Evolutionary conservation across 164 flowering plant genomes (phyloP).

Genomic region (Berberis thunbergii): DNA sequence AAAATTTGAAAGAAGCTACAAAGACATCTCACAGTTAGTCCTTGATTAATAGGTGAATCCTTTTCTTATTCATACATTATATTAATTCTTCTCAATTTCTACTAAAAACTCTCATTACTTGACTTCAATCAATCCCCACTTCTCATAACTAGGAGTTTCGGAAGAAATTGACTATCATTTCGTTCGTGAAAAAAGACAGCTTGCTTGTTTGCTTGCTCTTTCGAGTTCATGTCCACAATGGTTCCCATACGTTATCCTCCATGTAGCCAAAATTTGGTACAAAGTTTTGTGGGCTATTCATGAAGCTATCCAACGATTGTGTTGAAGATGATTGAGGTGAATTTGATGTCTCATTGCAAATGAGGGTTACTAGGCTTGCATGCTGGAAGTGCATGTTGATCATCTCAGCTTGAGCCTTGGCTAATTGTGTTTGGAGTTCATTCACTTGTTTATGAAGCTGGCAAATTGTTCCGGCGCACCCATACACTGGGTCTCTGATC

Average conservation of each 20-base stretch:
- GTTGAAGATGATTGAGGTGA: slow-evolving; percentile 10
- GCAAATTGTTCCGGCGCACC: slow-evolving; percentile 62
- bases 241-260: slow-evolving; percentile 34
- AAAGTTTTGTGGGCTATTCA: slow-evolving; percentile 1
- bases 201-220: too few species aligned
- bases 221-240: slow-evolving; percentile 25
- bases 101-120: too few species aligned
- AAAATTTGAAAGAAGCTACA: too few species aligned
- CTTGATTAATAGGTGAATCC: too few species aligned
- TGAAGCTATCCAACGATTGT: neutral
- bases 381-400: slow-evolving; percentile 48
- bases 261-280: slow-evolving; percentile 5
- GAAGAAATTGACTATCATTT: too few species aligned
- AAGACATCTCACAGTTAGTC: too few species aligned
- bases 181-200: too few species aligned
- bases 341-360: slow-evolving; percentile 41
- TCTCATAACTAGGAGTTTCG: too few species aligned
- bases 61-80: too few species aligned
- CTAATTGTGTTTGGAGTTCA: slow-evolving; percentile 56
- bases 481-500: slow-evolving; percentile 67
- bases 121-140: too few species aligned
- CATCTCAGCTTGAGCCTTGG: slow-evolving; percentile 58
- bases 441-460: slow-evolving; percentile 66
- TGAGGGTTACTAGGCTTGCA: slow-evolving; percentile 28
- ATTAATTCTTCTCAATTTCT: too few species aligned